A percentile compares a stretch with the other conserved stretches of the same genome.
Conservation (phyloP, 1,284 basidiomycete species). For the Trichosporon sp. region DNA sequence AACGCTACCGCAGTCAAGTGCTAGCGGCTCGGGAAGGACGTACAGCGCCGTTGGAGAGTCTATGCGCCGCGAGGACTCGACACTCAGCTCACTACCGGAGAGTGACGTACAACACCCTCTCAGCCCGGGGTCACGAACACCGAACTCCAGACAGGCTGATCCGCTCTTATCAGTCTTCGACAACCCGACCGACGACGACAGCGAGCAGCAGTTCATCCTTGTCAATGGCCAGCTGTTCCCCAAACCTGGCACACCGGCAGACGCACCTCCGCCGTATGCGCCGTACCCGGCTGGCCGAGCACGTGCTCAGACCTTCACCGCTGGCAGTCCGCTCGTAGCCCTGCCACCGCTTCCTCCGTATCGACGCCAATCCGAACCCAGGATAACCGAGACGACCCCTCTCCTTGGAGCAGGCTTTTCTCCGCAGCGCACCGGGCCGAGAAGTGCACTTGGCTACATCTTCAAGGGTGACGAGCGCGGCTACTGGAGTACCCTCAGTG, state of each 20-base stretch:
- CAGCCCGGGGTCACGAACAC: background rate
- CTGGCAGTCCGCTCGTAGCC: background rate
- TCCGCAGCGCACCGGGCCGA: background rate
- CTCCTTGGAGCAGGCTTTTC: background rate
- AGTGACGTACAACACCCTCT: background rate
- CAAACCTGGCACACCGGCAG: background rate
- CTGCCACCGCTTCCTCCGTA: background rate
- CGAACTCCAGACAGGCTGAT: background rate
- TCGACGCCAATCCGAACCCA: background rate
- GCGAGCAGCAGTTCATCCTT: background rate
- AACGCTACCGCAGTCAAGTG: background rate
- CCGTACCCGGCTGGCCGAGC: background rate
- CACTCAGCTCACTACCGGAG: background rate
- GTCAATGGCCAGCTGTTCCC: background rate
- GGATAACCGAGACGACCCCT: background rate
- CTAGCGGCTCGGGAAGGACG: background rate
- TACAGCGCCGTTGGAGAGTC: background rate
- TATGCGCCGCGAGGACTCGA: background rate
- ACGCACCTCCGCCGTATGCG: background rate
- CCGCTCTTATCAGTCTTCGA: background rate
- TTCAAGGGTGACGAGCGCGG: conserved; percentile 16
- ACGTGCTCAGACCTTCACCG: background rate
- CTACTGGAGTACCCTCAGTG: conserved; percentile 35
- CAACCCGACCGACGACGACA: background rate
- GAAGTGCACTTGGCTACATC: background rate